phyloP scores from a whole-genome alignment of 768 basidiomycete species.

The Gymnopilus junonius region DNA sequence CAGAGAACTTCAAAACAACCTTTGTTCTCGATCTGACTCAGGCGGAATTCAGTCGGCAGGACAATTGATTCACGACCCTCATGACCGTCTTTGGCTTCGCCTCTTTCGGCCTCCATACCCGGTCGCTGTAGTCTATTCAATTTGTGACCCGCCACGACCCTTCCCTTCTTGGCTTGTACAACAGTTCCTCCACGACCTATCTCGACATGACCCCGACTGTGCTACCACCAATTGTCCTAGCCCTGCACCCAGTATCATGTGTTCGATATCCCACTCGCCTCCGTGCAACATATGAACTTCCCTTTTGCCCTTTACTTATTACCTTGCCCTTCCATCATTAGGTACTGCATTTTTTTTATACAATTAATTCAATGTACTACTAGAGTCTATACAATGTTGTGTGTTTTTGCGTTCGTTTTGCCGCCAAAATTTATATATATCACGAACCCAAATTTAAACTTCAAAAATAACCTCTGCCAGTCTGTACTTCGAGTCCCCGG shows the following conservation, averaged over 20 bases:
- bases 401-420: not conserved
- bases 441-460: not conserved
- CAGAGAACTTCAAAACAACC: slow-evolving; percentile 67
- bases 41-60: slow-evolving; percentile 77
- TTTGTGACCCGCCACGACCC: not conserved
- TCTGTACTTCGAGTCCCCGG: not conserved
- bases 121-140: not conserved
- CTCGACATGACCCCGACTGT: not conserved
- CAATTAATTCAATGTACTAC: slow-evolving; percentile 13
- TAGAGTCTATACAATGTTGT: slow-evolving; percentile 9
- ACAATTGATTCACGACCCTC: slow-evolving; percentile 20
- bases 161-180: slow-evolving; percentile 1
- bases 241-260: not conserved
- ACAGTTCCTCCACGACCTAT: not conserved
- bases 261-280: not conserved
- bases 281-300: not conserved
- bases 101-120: not conserved
- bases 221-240: not conserved
- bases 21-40: slow-evolving; percentile 85
- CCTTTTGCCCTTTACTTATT: slow-evolving; percentile 20
- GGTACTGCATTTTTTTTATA: slow-evolving; percentile 1
- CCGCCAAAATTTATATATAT: not conserved
- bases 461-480: slow-evolving; percentile 1
- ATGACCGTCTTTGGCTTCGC: slow-evolving; percentile 1
- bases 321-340: slow-evolving; percentile 14